Percentiles rank a stretch among this genome's conserved stretches.
These are phyloP conservation scores for Naganishia albida DNA, from an alignment of 1,284 basidiomycete species.

Conservation along the genomic window DNA sequence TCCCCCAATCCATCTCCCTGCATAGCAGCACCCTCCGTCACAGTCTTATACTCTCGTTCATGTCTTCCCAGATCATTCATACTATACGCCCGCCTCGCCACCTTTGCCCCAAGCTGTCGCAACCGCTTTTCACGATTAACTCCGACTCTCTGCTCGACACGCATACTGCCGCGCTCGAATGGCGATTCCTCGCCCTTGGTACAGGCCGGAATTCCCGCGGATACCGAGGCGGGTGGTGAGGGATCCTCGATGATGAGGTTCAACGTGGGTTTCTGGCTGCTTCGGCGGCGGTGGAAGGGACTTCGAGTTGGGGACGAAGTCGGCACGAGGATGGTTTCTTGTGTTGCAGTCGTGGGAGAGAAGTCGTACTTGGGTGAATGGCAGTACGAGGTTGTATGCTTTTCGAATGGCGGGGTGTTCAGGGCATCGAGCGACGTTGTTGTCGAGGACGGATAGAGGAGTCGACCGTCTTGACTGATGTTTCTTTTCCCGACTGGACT, in stretches of 20 bases:
- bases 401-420: not conserved
- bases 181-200: not conserved
- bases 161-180: not conserved
- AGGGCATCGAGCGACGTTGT: not conserved
- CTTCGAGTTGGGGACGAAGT: not conserved
- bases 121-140: no score
- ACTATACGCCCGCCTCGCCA: constrained; percentile 12
- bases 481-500: no score
- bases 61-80: constrained; percentile 7
- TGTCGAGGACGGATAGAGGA: not conserved
- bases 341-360: not conserved
- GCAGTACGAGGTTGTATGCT: not conserved
- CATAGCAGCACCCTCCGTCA: not conserved
- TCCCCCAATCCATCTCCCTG: no score
- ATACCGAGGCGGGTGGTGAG: not conserved
- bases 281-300: constrained; percentile 1
- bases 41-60: not conserved
- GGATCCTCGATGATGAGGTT: constrained; percentile 18
- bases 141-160: no score
- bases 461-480: no score
- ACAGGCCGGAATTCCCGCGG: not conserved
- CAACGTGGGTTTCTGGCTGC: constrained; percentile 12
- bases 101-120: not conserved
- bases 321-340: not conserved
- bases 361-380: not conserved